A percentile compares a stretch with the other conserved stretches of the same genome.
These are phyloP conservation scores for Hirschioporus abietinus DNA, from an alignment of 768 basidiomycete species.

Conservation along the genomic window DNA sequence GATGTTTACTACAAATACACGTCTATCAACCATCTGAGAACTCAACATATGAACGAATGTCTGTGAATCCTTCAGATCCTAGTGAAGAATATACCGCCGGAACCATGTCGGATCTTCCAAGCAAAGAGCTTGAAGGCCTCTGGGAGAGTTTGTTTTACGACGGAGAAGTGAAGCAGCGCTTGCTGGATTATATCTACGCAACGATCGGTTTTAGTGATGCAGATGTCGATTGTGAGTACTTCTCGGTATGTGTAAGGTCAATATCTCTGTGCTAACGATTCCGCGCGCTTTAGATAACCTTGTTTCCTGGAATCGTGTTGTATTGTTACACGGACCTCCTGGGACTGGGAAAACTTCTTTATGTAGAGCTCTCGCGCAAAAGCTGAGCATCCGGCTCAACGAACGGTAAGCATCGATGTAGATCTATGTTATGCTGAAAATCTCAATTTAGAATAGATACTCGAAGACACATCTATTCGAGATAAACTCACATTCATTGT, in stretches of 20 bases:
- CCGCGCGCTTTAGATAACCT: conserved; percentile 60
- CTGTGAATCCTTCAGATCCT: conserved; percentile 17
- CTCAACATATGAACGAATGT: conserved; percentile 46
- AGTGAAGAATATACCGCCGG: conserved; percentile 78
- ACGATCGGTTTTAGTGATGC: conserved; percentile 91
- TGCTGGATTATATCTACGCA: conserved; percentile 93
- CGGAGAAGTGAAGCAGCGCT: conserved; percentile 75
- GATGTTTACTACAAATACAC: conserved; percentile 71
- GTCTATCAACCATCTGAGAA: conserved; percentile 77
- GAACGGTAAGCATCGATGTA: conserved; percentile 50
- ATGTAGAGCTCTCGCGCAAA: conserved; percentile 92
- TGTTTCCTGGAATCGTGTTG: conserved; percentile 93
- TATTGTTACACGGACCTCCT: conserved; percentile 92
- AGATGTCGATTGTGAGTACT: conserved; percentile 67
- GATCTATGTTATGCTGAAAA: conserved; percentile 5
- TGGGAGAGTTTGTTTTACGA: conserved; percentile 91
- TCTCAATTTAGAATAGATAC: conserved; percentile 48
- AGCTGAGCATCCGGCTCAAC: conserved; percentile 85
- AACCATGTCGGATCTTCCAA: conserved; percentile 84
- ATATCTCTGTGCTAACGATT: not conserved
- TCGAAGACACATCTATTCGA: conserved; percentile 84
- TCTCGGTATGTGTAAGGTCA: not conserved
- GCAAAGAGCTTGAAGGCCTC: conserved; percentile 77
- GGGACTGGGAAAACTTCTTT: conserved; percentile 97
- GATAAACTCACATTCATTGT: conserved; percentile 97